These are phyloP conservation scores for Aschersonia sp. DNA, from an alignment of 2,329 filamentous ascomycete genomes.

Conservation along the genomic window DNA sequence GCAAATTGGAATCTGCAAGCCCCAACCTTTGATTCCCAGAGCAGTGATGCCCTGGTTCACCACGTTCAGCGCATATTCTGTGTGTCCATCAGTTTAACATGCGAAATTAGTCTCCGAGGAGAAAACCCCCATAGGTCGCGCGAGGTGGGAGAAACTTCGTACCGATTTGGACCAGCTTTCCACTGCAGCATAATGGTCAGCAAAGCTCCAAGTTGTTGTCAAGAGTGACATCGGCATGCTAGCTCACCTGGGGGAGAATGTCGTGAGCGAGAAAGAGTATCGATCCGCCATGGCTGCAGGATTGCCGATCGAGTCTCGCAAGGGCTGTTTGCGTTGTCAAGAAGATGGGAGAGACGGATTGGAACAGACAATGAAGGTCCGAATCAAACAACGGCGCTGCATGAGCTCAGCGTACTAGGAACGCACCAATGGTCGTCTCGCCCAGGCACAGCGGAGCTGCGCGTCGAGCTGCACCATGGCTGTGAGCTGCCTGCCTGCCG, in stretches of 20 bases:
- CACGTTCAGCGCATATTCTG: slow-evolving; percentile 97
- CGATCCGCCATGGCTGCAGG: slow-evolving; percentile 70
- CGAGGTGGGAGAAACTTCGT: slow-evolving; percentile 7
- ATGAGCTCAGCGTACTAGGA: slow-evolving; percentile 19
- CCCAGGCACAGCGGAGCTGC: slow-evolving; percentile 22
- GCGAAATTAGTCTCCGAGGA: not conserved
- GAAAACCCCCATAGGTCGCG: not conserved
- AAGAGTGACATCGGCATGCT: slow-evolving; percentile 8
- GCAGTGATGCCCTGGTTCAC: slow-evolving; percentile 99
- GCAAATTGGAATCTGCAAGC: not conserved
- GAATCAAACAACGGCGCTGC: slow-evolving; percentile 11
- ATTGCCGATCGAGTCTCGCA: slow-evolving; percentile 1
- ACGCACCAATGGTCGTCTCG: not conserved
- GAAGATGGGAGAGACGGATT: slow-evolving; percentile 4
- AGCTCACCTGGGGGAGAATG: slow-evolving; percentile 93
- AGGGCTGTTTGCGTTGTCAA: slow-evolving; percentile 4
- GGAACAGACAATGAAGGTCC: not conserved
- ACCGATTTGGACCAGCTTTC: slow-evolving; percentile 98
- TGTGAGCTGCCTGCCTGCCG: slow-evolving; percentile 2
- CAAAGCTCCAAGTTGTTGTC: slow-evolving; percentile 8
- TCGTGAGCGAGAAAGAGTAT: slow-evolving; percentile 98
- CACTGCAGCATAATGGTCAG: slow-evolving; percentile 46
- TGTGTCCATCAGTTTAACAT: slow-evolving; percentile 1
- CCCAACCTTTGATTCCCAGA: slow-evolving; percentile 87
- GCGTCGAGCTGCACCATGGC: slow-evolving; percentile 16